Evolutionary conservation across 345 rosid species (phyloP).

Genomic region (Acer yangbiense): DNA sequence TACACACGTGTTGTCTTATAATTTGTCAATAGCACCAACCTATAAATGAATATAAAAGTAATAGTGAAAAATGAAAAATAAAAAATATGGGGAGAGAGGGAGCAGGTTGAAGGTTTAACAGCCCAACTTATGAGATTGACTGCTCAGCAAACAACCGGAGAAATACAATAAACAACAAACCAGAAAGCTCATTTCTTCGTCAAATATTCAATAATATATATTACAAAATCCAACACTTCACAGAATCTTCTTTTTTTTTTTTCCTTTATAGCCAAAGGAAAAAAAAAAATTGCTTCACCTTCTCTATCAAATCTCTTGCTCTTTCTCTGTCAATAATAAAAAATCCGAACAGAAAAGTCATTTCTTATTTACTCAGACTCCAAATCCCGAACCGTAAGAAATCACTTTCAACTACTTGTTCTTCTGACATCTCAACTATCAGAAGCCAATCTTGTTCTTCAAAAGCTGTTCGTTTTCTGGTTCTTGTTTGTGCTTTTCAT

Average conservation of each 20-base stretch:
- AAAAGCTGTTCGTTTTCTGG: slow-evolving; percentile 5
- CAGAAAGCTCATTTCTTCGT: not conserved
- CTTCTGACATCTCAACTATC: slow-evolving; percentile 43
- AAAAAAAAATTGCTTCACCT: slow-evolving; percentile 30
- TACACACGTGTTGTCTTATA: not conserved
- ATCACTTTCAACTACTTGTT: slow-evolving; percentile 38
- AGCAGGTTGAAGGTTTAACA: slow-evolving; percentile 14
- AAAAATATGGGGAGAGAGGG: not conserved
- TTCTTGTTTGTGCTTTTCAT: slow-evolving; percentile 5
- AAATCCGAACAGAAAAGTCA: not conserved
- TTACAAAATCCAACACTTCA: too few relatives aligned
- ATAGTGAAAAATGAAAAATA: too few relatives aligned
- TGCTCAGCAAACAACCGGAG: slow-evolving; percentile 13
- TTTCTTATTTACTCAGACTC: slow-evolving; percentile 19
- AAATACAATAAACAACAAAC: not conserved
- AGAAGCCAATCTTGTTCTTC: slow-evolving; percentile 1
- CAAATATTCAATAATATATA: not conserved
- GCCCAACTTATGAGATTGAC: slow-evolving; percentile 26
- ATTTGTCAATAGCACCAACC: not conserved
- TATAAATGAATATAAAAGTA: not conserved
- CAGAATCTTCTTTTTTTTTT: slow-evolving; percentile 10
- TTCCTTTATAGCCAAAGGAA: slow-evolving; percentile 8
- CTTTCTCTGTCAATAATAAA: slow-evolving; percentile 16
- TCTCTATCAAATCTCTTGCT: slow-evolving; percentile 34
- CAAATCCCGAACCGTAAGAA: slow-evolving; percentile 26